phyloP scores from a whole-genome alignment of 805 yeast genomes.

The Candida adriatica region DNA sequence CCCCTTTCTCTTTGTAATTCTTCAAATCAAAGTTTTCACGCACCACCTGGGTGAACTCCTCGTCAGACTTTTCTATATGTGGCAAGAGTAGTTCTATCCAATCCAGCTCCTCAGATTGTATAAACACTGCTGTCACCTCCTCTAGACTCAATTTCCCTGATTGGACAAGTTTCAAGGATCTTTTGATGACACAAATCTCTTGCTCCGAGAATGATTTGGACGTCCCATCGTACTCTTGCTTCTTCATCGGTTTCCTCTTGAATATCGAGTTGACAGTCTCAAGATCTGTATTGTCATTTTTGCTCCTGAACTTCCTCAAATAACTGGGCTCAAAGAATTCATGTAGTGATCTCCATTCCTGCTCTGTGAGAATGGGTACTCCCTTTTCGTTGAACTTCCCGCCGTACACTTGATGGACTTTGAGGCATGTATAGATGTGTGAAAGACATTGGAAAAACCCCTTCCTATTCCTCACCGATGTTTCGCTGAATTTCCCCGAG shows the following conservation, averaged over 20 bases:
- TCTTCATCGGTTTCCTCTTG: slow-evolving; percentile 11
- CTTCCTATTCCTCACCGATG: slow-evolving; percentile 15
- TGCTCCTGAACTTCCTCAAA: slow-evolving; percentile 11
- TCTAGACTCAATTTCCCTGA: slow-evolving; percentile 4
- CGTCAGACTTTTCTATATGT: slow-evolving; percentile 1
- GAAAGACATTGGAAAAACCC: slow-evolving; percentile 15
- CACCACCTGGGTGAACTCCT: slow-evolving; percentile 2
- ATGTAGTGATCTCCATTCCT: slow-evolving; percentile 7
- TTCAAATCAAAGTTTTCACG: slow-evolving; percentile 6
- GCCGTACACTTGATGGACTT: slow-evolving; percentile 1
- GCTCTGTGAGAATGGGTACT: slow-evolving; percentile 6
- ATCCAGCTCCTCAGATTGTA: slow-evolving; percentile 3
- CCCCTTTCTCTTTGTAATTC: slow-evolving; percentile 3
- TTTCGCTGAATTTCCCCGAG: slow-evolving; percentile 7
- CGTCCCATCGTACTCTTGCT: not conserved
- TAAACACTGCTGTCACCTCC: slow-evolving; percentile 7
- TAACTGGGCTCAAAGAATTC: slow-evolving; percentile 13
- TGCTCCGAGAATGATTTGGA: slow-evolving; percentile 1
- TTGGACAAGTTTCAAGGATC: slow-evolving; percentile 7
- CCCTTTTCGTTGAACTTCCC: slow-evolving; percentile 5
- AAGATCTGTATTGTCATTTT: slow-evolving; percentile 11
- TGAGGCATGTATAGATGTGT: slow-evolving; percentile 8
- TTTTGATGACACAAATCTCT: slow-evolving; percentile 1
- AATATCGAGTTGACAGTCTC: slow-evolving; percentile 10
- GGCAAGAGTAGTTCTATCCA: slow-evolving; percentile 6